phyloP scores from a whole-genome alignment of 352 stramenopile genomes.

The Pythium folliculosum region DNA sequence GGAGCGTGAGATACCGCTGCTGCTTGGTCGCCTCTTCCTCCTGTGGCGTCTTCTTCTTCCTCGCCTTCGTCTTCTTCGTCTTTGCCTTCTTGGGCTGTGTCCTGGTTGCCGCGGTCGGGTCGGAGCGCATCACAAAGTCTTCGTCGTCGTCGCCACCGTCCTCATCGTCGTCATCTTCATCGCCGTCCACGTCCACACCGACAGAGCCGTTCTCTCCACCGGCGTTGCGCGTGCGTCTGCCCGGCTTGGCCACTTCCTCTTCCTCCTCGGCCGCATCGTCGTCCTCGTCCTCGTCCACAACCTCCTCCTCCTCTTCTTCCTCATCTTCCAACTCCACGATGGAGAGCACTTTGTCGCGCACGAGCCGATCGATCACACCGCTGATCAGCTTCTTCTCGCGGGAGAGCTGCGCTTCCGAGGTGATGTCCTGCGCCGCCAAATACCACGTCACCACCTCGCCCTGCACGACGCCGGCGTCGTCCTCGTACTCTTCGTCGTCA shows the following conservation, averaged over 20 bases:
- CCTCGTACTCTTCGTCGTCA: constrained; percentile 58
- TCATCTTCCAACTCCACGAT: constrained; percentile 69
- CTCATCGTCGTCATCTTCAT: constrained; percentile 9
- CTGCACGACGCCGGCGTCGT: constrained; percentile 64
- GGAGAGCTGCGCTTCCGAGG: constrained; percentile 75
- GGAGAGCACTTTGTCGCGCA: constrained; percentile 74
- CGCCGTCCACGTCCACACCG: constrained; percentile 1
- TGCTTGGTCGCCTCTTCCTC: constrained; percentile 60
- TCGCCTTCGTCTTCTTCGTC: constrained; percentile 1
- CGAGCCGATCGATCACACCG: constrained; percentile 80
- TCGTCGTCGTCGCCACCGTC: constrained; percentile 15
- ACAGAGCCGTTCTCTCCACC: background rate
- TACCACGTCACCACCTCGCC: constrained; percentile 87
- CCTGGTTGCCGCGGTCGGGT: background rate
- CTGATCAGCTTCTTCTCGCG: constrained; percentile 84
- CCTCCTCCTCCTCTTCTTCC: constrained; percentile 5
- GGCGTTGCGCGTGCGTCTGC: background rate
- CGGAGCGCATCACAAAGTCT: background rate
- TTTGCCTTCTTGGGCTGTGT: background rate
- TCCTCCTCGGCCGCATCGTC: constrained; percentile 29
- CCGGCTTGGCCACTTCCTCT: background rate
- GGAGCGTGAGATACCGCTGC: constrained; percentile 74
- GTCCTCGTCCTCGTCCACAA: constrained; percentile 11
- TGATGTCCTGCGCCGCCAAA: constrained; percentile 81
- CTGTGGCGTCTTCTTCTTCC: constrained; percentile 34